Evolutionary conservation across 2,329 filamentous ascomycete species (phyloP), one percentile per base, ranked within the genome.

Genomic region (Rhynchosporium graminicola): DNA sequence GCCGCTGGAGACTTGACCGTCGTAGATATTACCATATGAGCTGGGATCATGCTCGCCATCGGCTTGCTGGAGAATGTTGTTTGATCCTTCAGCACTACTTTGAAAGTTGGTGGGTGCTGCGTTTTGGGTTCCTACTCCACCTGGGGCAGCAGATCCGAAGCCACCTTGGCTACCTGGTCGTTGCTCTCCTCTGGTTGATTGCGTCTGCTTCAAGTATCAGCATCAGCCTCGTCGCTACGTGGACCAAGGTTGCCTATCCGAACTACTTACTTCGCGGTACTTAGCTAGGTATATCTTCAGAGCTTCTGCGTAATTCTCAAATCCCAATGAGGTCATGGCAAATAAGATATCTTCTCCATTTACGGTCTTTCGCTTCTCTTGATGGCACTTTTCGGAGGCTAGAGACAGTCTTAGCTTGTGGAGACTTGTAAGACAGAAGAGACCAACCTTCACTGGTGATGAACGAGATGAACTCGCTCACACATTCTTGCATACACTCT

Each of bases 401-500:
- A 75, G 76, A 70, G 71, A 61, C 55, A 51, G 67, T 62, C 56
- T 65, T 63, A 73, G 67, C 46, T 15, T 61, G 20, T 57, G 55
- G 42, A 62, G 65, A 54, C 29, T 36, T 38, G 48, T 57, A 43
- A 40, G 55, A 45, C 33, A 57, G 57, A 59, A 15, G 40, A 58
- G 57, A 80, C 89, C 75, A 77, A 97, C 95, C 95, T 84, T 99
- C 95, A 77, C 94, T 98, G 42, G 95, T 99, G 75, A 99, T 98
- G 82, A 99, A 99, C 6, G 92, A 97, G 81, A 99, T 99, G 78
- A 99, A 99, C 80, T 99, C 95, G 87, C 93, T 97, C 63, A 99
- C 95, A 75, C 95, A 99, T 78, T 99, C 95, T 78, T 99, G 95
- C 95, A 99, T 98, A 79, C 95, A 99, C 77, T 99, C 95, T 78